Conservation (phyloP, 2,329 filamentous ascomycete genomes). For the Chaetomiaceae sp. region DNA sequence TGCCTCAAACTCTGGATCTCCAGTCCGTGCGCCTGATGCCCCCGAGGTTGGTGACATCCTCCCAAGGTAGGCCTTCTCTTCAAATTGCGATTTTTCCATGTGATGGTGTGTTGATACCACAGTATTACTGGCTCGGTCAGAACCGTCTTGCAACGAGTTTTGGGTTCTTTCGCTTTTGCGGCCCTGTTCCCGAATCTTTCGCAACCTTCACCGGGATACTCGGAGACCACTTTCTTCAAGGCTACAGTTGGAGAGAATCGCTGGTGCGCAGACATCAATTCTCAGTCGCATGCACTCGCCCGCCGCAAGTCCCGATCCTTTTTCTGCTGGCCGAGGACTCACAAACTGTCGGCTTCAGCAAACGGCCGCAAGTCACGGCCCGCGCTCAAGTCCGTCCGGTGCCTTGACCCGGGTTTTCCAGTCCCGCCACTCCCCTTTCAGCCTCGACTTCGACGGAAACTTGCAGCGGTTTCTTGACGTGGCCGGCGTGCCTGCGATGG, state of each 20-base stretch:
- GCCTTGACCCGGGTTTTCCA: background rate
- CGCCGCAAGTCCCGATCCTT: background rate
- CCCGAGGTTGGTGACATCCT: background rate
- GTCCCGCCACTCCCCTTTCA: background rate
- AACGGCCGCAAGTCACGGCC: background rate
- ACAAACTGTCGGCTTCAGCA: background rate
- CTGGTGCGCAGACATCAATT: conserved; percentile 1
- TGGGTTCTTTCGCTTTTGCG: background rate
- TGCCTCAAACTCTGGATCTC: background rate
- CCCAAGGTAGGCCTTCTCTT: background rate
- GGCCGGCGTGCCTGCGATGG: too few relatives aligned
- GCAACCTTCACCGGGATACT: background rate
- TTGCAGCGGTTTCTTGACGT: too few relatives aligned
- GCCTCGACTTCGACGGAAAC: background rate
- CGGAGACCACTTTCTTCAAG: background rate
- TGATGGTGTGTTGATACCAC: conserved; percentile 3
- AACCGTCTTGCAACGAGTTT: background rate
- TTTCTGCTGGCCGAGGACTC: background rate
- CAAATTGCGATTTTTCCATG: background rate
- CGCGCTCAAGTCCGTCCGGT: too few relatives aligned
- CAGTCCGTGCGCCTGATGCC: too few relatives aligned
- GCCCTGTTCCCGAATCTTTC: background rate
- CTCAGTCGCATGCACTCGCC: conserved; percentile 5
- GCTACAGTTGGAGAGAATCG: background rate
- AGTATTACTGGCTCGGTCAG: background rate